These are phyloP conservation scores for Ascoidea asiatica DNA, from an alignment of 805 yeast species.

Conservation along the genomic window DNA sequence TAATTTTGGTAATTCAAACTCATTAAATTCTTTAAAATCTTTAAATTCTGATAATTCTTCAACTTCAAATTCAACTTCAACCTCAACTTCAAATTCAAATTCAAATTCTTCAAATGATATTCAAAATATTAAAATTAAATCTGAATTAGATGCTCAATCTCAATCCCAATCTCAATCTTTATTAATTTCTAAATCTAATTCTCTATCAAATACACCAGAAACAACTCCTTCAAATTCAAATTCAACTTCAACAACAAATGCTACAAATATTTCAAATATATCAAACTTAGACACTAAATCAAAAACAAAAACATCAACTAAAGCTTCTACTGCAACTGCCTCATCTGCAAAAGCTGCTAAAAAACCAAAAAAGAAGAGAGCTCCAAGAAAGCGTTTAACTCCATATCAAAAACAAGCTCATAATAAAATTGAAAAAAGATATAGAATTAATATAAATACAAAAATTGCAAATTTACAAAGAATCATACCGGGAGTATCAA, in stretches of 20 bases:
- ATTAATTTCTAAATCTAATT: not conserved
- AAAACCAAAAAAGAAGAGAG: conserved; percentile 28
- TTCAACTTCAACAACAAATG: conserved; percentile 3
- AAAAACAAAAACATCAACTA: not conserved
- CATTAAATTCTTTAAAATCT: not conserved
- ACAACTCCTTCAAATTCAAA: not conserved
- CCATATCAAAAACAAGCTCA: conserved; percentile 57
- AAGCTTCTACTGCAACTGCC: conserved; percentile 3
- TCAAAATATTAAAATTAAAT: not conserved
- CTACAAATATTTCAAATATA: not conserved
- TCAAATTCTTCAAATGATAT: not conserved
- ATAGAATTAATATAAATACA: conserved; percentile 58
- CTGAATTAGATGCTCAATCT: not conserved
- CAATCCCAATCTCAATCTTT: not conserved
- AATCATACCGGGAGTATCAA: conserved; percentile 54
- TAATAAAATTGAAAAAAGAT: conserved; percentile 58
- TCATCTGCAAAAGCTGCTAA: conserved; percentile 4
- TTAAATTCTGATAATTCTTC: not conserved
- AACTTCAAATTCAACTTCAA: not conserved
- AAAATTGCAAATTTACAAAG: conserved; percentile 56
- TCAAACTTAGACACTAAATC: not conserved
- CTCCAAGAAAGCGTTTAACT: conserved; percentile 41
- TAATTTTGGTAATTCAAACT: not conserved
- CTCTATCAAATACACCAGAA: not conserved
- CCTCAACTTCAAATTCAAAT: not conserved